phyloP scores from a whole-genome alignment of 2,329 filamentous ascomycete genomes.

The Alternaria triticimaculans region DNA sequence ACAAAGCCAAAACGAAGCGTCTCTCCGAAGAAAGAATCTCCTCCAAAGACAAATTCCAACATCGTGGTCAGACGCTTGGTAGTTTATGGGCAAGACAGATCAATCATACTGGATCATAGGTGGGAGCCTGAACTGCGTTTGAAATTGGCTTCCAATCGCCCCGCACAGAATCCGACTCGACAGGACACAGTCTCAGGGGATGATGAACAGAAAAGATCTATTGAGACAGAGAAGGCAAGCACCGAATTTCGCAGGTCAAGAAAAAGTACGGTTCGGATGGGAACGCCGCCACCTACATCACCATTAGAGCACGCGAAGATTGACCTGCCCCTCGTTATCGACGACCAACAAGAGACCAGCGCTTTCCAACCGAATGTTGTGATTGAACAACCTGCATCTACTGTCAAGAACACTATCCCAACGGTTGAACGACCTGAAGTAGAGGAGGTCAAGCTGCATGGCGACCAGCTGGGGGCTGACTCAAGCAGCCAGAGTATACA shows the following conservation, averaged over 20 bases:
- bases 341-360: background rate
- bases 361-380: background rate
- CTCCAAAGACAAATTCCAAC: background rate
- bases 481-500: background rate
- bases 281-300: background rate
- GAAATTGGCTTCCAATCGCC: background rate
- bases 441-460: background rate
- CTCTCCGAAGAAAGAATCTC: constrained; percentile 5
- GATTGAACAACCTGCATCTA: background rate
- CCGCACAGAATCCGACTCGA: background rate
- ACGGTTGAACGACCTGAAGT: background rate
- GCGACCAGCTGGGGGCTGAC: background rate
- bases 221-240: background rate
- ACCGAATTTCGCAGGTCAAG: background rate
- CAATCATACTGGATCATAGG: constrained; percentile 25
- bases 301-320: background rate
- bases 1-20: constrained; percentile 16
- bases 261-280: background rate
- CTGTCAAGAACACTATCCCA: background rate
- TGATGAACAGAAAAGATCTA: background rate
- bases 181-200: background rate
- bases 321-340: background rate
- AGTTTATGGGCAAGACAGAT: constrained; percentile 21
- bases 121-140: constrained; percentile 23
- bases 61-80: constrained; percentile 23